Evolutionary conservation across 331 rosid genomes (phyloP), one percentile per base, ranked within the genome.

Genomic region (Acacia concinna): DNA sequence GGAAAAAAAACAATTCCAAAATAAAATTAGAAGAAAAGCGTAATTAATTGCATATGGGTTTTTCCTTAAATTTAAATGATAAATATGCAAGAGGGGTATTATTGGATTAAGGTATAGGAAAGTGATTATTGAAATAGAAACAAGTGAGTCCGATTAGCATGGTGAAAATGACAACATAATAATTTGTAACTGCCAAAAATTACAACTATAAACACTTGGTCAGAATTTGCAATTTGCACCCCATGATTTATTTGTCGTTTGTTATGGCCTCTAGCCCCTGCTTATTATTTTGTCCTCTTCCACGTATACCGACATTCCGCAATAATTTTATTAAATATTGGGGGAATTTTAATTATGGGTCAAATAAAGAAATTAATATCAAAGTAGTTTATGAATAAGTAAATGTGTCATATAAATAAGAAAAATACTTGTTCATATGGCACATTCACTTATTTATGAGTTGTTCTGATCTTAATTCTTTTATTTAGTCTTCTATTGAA

Each of bases 111-210:
- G 52, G 2, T 4, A 25, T 20, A 46, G 32, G 73, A 31, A 37
- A 69, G 59, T 31, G 8, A 17, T 17, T 31, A 21, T 69, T 65
- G 52, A 12, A 30, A 54, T 23, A 41, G 47, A 76, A 77, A 68
- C 31, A 41, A 46, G 41, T 8, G 27, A 6, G 81, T 78, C 54
- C 68, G 47, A 78, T 63, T 46, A 51, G 70, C 65, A 78, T 46
- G 66, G 4, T 70, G 87, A 83, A 78, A 70, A 44, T 15, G 84
- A 81, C 82, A 11, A 17, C 51, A 21, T 78, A 13, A 21, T 78
- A 13, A 28, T 56, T 30, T 68, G 59, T 41, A 40, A 28, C 31
- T 32, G 76, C 64, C n/a, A 44, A 3, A 41, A 13, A 59, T 12
- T 27, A 13, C 31, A 37, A 66, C 75, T 65, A 68, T 35, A 68